Base-by-base conservation (phyloP, 192 early-diverging fungal genomes). In the Jimgerdemannia lactiflua region DNA sequence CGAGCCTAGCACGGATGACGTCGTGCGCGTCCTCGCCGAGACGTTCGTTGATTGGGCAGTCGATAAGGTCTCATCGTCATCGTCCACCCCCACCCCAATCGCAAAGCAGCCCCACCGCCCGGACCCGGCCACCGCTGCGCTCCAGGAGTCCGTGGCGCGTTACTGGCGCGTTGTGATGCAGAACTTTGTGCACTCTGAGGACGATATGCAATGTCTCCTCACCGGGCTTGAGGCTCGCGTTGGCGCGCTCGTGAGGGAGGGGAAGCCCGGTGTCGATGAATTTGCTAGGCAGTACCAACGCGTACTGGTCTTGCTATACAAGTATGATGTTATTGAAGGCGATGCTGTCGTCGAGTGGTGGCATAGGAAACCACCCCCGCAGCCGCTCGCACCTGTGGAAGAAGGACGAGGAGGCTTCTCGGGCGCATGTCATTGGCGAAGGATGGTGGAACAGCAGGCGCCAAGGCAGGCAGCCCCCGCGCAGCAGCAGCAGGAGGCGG, bases 261-360 rank as follows among this genome's bases (percentile, higher is more conserved):
- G 39, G 39, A 41, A 71, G 59, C 42, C 39, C 42, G 69, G 49
- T 49, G 74, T 44, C 40, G 44, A 70, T 20, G 73, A 65, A 11
- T n/a, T 77, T 67, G 76, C 71, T 75, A 69, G 83, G 43, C 66
- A 84, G 75, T 80, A 80, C 71, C 70, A 83, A 71, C 73, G 78
- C 65, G 43, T 85, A 9, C 70, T 87, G 4, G 68, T 87, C 19
- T 78, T 83, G 64, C 70, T 87, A 2, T 85, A 80, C 72, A 87
- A 87, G 68, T 78, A 78, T 49, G 78, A 87, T 65, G 81, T 87
- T 18, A 71, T 87, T 4, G 81, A 85, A 7, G 76, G 70, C 10
- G 82, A 87, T n/a, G 83, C 83, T 0, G 74, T 87, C 17, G 43
- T 81, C 4, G 71, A 77, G 29, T 87, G 86, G 86, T 87, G 84